These are phyloP conservation scores for Microdochium nivale DNA, from an alignment of 2,329 filamentous ascomycete genomes.

Conservation along the genomic window DNA sequence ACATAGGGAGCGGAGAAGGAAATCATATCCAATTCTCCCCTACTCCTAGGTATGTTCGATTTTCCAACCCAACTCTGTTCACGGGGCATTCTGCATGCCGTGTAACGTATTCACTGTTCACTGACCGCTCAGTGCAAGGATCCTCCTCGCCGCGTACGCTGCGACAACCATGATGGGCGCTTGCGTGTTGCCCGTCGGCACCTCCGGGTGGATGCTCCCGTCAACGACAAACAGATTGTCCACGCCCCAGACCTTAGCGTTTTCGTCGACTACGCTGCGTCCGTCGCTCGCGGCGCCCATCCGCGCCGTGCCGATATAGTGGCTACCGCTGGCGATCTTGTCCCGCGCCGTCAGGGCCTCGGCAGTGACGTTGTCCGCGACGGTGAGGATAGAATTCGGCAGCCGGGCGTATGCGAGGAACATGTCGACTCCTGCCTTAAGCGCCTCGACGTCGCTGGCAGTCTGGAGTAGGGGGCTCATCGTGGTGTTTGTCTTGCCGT, in stretches of 20 bases:
- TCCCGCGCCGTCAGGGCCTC: slow-evolving; percentile 10
- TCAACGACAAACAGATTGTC: slow-evolving; percentile 21
- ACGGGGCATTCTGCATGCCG: too few relatives aligned
- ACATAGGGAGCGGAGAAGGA: too few relatives aligned
- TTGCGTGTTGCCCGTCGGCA: slow-evolving; percentile 17
- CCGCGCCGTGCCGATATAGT: slow-evolving; percentile 20
- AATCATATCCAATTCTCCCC: too few relatives aligned
- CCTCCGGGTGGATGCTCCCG: slow-evolving; percentile 20
- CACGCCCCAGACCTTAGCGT: slow-evolving; percentile 21
- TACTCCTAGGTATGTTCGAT: too few relatives aligned
- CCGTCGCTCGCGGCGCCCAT: slow-evolving; percentile 22
- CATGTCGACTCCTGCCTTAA: slow-evolving; percentile 15
- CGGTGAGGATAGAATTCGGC: slow-evolving; percentile 11
- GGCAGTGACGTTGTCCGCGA: slow-evolving; percentile 11
- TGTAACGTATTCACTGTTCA: too few relatives aligned
- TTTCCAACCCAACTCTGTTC: too few relatives aligned
- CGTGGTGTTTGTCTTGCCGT: slow-evolving; percentile 31
- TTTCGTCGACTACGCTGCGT: slow-evolving; percentile 19
- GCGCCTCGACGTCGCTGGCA: slow-evolving; percentile 16
- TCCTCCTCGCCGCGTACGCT: slow-evolving; percentile 13
- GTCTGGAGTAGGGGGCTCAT: slow-evolving; percentile 26
- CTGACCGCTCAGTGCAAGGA: slow-evolving; percentile 6
- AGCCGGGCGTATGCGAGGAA: slow-evolving; percentile 15
- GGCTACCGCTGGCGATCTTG: slow-evolving; percentile 6
- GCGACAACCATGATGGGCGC: slow-evolving; percentile 18